Conservation (phyloP, 768 basidiomycete species). For the Russula earlei region DNA sequence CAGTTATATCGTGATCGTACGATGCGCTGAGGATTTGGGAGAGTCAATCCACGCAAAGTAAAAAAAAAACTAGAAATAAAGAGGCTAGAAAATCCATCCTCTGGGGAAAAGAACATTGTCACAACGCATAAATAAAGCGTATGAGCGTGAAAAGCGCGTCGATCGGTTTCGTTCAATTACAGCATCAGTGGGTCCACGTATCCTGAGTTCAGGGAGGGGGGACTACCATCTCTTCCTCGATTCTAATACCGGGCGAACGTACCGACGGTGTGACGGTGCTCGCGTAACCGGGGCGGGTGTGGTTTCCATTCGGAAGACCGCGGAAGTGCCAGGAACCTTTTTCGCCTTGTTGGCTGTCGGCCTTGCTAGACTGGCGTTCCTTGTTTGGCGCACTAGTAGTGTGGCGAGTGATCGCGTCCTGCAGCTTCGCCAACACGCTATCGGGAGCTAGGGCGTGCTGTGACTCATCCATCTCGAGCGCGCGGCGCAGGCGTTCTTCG, state of each 20-base stretch:
- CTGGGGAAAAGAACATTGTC: not conserved
- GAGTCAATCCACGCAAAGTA: not conserved
- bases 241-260: constrained; percentile 18
- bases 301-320: not conserved
- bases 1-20: not conserved
- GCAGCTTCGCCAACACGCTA: constrained; percentile 1
- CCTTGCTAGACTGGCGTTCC: not conserved
- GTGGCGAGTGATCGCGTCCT: not conserved
- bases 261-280: constrained; percentile 2
- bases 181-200: not conserved
- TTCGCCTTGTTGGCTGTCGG: not conserved
- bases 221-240: constrained; percentile 28
- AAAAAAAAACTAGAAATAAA: not conserved
- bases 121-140: not conserved
- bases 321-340: not conserved
- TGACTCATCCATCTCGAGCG: constrained; percentile 29
- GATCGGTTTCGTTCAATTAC: not conserved
- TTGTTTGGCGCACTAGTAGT: not conserved
- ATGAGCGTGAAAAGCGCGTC: not conserved
- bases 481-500: constrained; percentile 44
- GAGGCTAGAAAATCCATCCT: not conserved
- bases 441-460: not conserved
- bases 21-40: not conserved
- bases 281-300: not conserved
- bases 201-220: constrained; percentile 16